These are phyloP conservation scores for Apiotrichum montevideense DNA, from an alignment of 1,284 basidiomycete species.

Conservation along the genomic window DNA sequence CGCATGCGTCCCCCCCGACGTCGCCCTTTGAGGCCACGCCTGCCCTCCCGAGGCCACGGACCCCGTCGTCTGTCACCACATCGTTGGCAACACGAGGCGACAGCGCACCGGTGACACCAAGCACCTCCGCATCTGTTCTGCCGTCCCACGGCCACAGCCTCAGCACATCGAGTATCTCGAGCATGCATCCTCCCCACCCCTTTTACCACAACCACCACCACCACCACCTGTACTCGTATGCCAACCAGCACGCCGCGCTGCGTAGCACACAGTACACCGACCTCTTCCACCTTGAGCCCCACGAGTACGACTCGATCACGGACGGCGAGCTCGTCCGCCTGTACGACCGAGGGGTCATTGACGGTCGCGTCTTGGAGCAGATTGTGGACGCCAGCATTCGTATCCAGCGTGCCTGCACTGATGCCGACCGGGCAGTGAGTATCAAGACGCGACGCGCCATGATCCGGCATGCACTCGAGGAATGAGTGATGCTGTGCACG, in stretches of 20 bases:
- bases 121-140: not conserved
- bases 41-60: not conserved
- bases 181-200: not conserved
- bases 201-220: not conserved
- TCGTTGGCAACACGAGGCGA: not conserved
- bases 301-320: constrained; percentile 21
- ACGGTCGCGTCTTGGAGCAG: constrained; percentile 15
- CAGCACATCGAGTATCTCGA: not conserved
- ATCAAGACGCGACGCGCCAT: constrained; percentile 21
- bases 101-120: constrained; percentile 1
- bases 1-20: not conserved
- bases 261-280: constrained; percentile 15
- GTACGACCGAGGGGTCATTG: constrained; percentile 17
- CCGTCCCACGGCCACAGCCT: not conserved
- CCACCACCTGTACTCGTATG: not conserved
- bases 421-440: constrained; percentile 17
- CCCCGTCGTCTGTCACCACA: not conserved
- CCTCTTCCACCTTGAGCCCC: constrained; percentile 18
- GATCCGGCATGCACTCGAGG: constrained; percentile 20
- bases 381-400: constrained; percentile 20
- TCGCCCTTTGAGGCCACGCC: not conserved
- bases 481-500: not conserved
- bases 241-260: not conserved
- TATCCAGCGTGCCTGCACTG: constrained; percentile 19
- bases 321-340: constrained; percentile 20